These are phyloP conservation scores for Rhododendron vialii DNA, from an alignment of 148 eudicot genomes.

Conservation along the genomic window DNA sequence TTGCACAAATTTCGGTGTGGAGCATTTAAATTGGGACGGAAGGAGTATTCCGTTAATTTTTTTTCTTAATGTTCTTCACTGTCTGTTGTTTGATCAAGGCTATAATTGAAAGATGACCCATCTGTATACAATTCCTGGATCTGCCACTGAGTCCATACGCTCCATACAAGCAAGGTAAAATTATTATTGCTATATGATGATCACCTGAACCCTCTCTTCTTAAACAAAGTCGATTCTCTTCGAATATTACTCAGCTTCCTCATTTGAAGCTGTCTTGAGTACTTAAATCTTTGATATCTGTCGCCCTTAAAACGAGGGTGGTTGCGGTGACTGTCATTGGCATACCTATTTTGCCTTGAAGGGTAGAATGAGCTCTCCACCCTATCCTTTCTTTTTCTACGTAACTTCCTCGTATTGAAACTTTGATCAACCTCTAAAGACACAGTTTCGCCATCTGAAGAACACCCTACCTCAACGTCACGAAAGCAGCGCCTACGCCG, in stretches of 20 bases:
- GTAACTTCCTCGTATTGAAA: conserved; percentile 17
- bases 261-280: conserved; percentile 5
- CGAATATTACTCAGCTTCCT: conserved; percentile 7
- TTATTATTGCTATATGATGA: not conserved
- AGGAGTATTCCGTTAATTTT: too few species aligned
- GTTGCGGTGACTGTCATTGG: not conserved
- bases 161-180: not conserved
- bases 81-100: too few species aligned
- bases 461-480: conserved; percentile 35
- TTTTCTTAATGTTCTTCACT: too few species aligned
- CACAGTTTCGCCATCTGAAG: conserved; percentile 7
- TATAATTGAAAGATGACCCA: too few species aligned
- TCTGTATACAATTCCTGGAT: too few species aligned
- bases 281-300: conserved; percentile 17
- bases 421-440: not conserved
- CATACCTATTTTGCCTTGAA: conserved; percentile 2
- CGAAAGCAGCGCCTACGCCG: conserved; percentile 14
- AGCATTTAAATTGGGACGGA: too few species aligned
- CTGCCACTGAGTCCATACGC: not conserved
- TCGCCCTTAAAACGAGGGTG: not conserved
- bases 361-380: conserved; percentile 2
- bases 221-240: not conserved
- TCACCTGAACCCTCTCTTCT: conserved; percentile 14
- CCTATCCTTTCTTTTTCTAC: conserved; percentile 1
- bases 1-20: too few species aligned